A percentile compares a stretch with the other conserved stretches of the same genome.
Conservation (phyloP, 1,284 basidiomycete genomes). For the Naganishia sp. region DNA sequence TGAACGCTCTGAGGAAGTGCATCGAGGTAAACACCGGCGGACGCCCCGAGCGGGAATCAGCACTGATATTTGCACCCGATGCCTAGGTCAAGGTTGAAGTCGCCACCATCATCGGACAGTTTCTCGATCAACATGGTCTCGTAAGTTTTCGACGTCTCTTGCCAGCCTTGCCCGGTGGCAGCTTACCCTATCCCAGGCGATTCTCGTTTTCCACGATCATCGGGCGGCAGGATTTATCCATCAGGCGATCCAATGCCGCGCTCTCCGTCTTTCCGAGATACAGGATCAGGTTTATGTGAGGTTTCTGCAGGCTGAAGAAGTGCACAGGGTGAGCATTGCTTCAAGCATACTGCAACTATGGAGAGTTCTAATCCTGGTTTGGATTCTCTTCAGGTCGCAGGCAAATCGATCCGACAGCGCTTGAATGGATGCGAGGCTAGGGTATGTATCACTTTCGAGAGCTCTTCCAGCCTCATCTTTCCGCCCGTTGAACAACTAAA, state of each 20-base stretch:
- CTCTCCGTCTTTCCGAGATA: constrained; percentile 2
- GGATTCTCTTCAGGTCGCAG: neutral
- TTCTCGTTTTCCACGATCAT: constrained; percentile 23
- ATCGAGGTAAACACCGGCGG: neutral
- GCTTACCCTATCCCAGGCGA: neutral
- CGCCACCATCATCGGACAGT: constrained; percentile 1
- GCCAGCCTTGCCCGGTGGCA: neutral
- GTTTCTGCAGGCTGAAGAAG: constrained; percentile 20
- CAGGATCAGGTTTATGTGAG: constrained; percentile 16
- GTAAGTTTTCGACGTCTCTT: neutral
- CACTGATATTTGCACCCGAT: neutral
- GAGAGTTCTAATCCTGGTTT: neutral
- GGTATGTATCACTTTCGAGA: constrained; percentile 24
- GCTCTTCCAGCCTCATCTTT: constrained; percentile 12
- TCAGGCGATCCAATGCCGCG: constrained; percentile 22
- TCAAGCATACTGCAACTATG: no score
- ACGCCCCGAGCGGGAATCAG: neutral
- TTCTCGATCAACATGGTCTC: constrained; percentile 13
- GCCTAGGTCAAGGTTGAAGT: constrained; percentile 6
- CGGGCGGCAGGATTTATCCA: constrained; percentile 16
- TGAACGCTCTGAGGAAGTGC: neutral
- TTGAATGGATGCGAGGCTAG: constrained; percentile 13
- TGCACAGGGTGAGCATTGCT: neutral
- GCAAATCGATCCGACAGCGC: constrained; percentile 7
- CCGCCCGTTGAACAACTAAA: constrained; percentile 24